Conservation (phyloP, 148 eudicot genomes). For the Bassia scoparia region DNA sequence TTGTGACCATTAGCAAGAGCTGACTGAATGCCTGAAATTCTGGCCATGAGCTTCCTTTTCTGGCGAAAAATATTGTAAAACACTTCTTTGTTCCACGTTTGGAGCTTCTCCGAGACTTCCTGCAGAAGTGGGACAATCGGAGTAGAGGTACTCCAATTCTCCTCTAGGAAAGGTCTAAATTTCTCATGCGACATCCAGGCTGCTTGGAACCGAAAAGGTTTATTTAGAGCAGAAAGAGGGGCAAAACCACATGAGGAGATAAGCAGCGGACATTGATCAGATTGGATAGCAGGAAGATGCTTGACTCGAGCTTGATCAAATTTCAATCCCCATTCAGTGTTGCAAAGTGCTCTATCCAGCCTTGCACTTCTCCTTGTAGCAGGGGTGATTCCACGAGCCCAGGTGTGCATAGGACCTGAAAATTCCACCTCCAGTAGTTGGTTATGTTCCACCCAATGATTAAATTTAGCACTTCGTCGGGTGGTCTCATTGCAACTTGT, state of each 20-base stretch:
- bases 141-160: not conserved
- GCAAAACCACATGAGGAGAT: not conserved
- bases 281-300: not conserved
- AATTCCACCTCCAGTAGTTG: not conserved
- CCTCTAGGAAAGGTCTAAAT: not conserved
- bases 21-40: not conserved
- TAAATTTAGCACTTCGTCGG: not conserved
- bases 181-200: not conserved
- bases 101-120: not conserved
- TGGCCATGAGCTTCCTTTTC: not conserved
- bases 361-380: not conserved
- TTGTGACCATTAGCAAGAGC: not conserved
- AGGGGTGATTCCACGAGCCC: not conserved
- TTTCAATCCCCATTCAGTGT: not conserved
- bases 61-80: not conserved
- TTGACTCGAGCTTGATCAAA: not conserved
- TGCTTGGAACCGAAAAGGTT: not conserved
- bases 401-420: not conserved
- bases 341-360: not conserved
- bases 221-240: not conserved
- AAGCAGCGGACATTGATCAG: not conserved
- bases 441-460: not conserved
- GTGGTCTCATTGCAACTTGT: not conserved
- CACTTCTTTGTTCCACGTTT: not conserved
- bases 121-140: not conserved